Evolutionary conservation across 192 early-diverging fungal genomes (phyloP).

Genomic region (Pecoramyces ruminantium): DNA sequence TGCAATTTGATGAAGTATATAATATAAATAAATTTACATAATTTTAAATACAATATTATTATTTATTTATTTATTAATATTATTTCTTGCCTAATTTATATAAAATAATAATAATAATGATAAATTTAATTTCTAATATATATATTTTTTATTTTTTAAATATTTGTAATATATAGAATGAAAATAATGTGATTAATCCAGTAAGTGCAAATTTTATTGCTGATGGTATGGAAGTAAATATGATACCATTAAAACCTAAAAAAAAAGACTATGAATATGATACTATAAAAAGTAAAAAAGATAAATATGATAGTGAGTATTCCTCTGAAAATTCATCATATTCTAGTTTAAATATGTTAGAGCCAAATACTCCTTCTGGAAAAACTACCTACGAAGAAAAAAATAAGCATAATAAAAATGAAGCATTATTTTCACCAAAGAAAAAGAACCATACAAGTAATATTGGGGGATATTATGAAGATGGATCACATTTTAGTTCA

Average conservation of each 20-base stretch:
- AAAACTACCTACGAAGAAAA: not conserved
- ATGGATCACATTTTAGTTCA: not conserved
- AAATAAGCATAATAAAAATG: not conserved
- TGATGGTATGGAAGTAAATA: too few relatives aligned
- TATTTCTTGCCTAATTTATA: too few relatives aligned
- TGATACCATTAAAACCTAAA: not conserved
- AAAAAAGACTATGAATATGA: not conserved
- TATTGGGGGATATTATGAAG: not conserved
- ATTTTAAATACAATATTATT: too few relatives aligned
- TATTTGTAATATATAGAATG: too few relatives aligned
- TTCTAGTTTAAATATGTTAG: not conserved
- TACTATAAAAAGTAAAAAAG: not conserved
- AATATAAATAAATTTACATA: too few relatives aligned
- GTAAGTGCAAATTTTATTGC: too few relatives aligned
- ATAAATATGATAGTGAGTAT: not conserved
- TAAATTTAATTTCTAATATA: too few relatives aligned
- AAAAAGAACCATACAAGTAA: not conserved
- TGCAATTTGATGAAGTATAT: not conserved
- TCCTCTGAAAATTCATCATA: not conserved
- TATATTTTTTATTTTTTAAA: too few relatives aligned
- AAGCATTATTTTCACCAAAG: not conserved
- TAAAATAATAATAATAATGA: too few relatives aligned
- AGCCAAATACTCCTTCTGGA: not conserved
- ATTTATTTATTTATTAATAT: too few relatives aligned
- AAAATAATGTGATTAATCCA: too few relatives aligned